phyloP scores from a whole-genome alignment of 1,284 basidiomycete species.

The Phellinidium pouzarii region DNA sequence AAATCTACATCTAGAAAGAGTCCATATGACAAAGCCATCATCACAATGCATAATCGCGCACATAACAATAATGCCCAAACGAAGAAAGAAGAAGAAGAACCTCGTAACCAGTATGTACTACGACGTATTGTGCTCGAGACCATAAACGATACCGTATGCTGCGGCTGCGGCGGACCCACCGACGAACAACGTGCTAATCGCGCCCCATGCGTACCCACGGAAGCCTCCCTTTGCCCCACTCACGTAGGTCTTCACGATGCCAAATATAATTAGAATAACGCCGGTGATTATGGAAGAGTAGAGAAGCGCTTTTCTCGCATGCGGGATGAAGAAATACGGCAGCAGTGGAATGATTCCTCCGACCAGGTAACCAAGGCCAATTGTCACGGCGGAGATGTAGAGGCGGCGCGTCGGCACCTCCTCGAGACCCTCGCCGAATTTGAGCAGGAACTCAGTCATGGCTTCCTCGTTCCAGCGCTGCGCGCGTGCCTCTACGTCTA shows the following conservation, averaged over 20 bases:
- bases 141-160: conserved; percentile 86
- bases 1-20: no score
- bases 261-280: conserved; percentile 80
- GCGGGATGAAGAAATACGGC: conserved; percentile 83
- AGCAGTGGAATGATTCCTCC: conserved; percentile 85
- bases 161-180: conserved; percentile 87
- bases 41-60: no score
- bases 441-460: conserved; percentile 85
- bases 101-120: no score
- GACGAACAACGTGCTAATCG: conserved; percentile 79
- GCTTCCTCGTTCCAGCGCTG: conserved; percentile 65
- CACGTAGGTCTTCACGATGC: conserved; percentile 82
- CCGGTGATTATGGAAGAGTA: conserved; percentile 78
- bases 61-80: no score
- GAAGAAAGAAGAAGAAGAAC: no score
- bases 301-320: conserved; percentile 59
- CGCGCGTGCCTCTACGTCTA: conserved; percentile 43
- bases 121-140: no score
- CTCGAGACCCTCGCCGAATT: conserved; percentile 89
- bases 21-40: no score
- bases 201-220: conserved; percentile 74
- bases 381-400: conserved; percentile 88
- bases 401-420: conserved; percentile 65
- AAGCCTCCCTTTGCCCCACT: conserved; percentile 71
- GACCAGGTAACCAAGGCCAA: conserved; percentile 81